These are phyloP conservation scores for Cymodocea nodosa DNA, from an alignment of 116 monocot genomes.

Conservation along the genomic window DNA sequence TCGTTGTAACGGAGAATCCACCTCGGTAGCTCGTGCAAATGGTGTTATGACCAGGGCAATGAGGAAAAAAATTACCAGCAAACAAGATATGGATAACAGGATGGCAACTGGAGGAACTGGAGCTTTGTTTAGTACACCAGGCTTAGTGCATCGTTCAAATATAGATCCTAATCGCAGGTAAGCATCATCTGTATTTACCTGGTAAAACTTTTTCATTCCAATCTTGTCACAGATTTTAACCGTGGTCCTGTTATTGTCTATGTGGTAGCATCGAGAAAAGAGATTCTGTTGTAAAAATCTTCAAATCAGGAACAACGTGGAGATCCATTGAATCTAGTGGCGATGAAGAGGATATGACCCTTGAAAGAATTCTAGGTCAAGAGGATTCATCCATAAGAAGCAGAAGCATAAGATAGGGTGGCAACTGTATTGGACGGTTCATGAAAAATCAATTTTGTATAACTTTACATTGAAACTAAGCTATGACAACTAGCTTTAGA, in stretches of 20 bases:
- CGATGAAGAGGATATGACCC: conserved; percentile 27
- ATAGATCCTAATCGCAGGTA: conserved; percentile 31
- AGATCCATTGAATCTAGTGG: conserved; percentile 68
- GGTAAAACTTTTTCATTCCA: not conserved
- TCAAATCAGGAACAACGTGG: conserved; percentile 39
- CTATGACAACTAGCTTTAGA: not conserved
- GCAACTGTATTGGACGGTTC: not conserved
- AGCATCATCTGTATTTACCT: not conserved
- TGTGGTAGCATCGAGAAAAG: conserved; percentile 15
- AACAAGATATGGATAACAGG: not conserved
- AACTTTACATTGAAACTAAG: not conserved
- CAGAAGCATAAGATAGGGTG: not conserved
- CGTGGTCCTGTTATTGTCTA: not conserved
- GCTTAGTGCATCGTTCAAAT: conserved; percentile 14
- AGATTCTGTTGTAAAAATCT: conserved; percentile 9
- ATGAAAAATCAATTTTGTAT: not conserved
- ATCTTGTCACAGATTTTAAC: not conserved
- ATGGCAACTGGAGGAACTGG: not conserved
- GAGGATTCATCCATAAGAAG: not conserved
- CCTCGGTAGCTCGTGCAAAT: not conserved
- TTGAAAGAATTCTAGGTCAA: conserved; percentile 3
- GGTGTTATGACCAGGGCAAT: not conserved
- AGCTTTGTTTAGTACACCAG: not conserved
- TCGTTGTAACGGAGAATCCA: not conserved
- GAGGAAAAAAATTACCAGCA: not conserved